Base-by-base conservation (phyloP, 805 yeast genomes). In the Wickerhamiella brachini region DNA sequence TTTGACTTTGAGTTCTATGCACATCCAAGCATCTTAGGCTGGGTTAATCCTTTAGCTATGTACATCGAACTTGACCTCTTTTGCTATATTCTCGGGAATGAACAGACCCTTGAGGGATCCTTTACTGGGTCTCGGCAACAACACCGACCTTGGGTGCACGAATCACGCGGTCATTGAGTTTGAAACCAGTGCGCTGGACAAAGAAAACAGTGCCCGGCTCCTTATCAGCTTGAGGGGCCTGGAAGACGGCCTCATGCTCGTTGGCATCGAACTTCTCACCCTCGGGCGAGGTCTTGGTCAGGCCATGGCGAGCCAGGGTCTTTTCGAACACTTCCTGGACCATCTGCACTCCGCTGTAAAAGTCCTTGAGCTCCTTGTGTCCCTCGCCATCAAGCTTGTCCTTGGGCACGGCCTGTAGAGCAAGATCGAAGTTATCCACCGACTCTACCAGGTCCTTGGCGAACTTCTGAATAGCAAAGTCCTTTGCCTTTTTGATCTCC, bases 101-200 rank as follows among this genome's bases (percentile, higher is more conserved):
- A 10, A 26, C 31, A 26, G 31, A 39, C 8, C 13, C 23, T 17
- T 9, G 7, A 22, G 43, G 9, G 23, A 6, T 5, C 22, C 15
- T 10, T 60, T 65, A 65, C 42, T 71, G 73, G 13, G 62, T 60
- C 50, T 68, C 78, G 71, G 83, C 85, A 58, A 88, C 96, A 62
- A 88, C 78, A 60, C 97, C 97, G 58, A 88, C 97, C 75, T 88
- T 88, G 53, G 97, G 95, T 31, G 97, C 95, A 71, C 97, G 79
- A 65, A 88, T 75, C 34, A 88, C 95, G 66, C 97, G 78, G 60
- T 83, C 79, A 71, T 87, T 87, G 62, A 87, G 75, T 53, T 82
- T 80, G 71, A 81, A 88, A 44, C 97, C 97, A 22, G 82, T 76
- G 70, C 85, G 95, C 71, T 88, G 95, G 54, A 89, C 96, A 62